Evolutionary conservation across 371 early-diverging fungal genomes (phyloP), one percentile per base, ranked within the genome.

Genomic region (Mucor saturninus): DNA sequence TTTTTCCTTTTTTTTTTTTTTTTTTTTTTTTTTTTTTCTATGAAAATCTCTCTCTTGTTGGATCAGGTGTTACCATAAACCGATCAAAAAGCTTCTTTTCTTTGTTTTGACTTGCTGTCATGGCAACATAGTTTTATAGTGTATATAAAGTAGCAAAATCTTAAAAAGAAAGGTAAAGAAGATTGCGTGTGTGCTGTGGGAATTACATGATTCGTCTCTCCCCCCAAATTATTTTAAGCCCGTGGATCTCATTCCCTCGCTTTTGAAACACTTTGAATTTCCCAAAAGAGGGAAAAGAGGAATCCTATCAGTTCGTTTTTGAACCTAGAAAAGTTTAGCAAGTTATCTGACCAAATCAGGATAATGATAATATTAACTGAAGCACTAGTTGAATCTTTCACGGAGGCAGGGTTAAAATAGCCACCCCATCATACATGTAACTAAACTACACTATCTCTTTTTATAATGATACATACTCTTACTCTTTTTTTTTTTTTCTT

Each of bases 241-340:
- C 31, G 31, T 50, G 50, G 50, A 50, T 50, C 50, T 50, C 50
- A 50, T 50, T 50, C 50, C 50, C 50, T 49, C 29, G 48, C 31
- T 54, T 37, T 59, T 65, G 65, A 65, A 65, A 65, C 65, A 65
- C 60, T 65, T 65, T 65, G 26, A 49, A 31, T 67, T 61, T 56
- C 10, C 62, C 32, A 56, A 61, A 62, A 51, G 39, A 31, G 38
- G 56, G 37, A 56, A 56, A 61, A 56, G 42, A 50, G 56, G 57
- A 62, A 62, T 62, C 67, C 62, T 52, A 52, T 56, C 62, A 67
- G 67, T 67, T 57, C 61, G 31, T 67, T 57, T 67, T 48, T 57
- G 42, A 67, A 67, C 67, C 56, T 21, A 21, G 21, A 45, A 45
- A 51, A 54, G 31, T 40, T 61, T 53, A 43, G 15, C 43, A 56